Evolutionary conservation across 768 basidiomycete genomes (phyloP), one percentile per base, ranked within the genome.

Genomic region (Pleurotus salmoneostramineus): DNA sequence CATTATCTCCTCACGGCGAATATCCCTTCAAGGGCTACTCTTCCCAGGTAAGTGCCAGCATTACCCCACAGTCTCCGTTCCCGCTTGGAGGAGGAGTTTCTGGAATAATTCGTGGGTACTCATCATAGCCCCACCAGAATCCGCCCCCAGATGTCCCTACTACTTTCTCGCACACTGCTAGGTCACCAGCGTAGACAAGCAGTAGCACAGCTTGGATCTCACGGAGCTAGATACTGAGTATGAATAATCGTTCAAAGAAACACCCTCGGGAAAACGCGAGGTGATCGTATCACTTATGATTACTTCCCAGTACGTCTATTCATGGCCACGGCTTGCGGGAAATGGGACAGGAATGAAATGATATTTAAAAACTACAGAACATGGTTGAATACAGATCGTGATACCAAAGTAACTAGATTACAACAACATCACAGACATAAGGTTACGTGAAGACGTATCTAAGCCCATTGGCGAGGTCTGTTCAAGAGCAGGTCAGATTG

Each of bases 21-120:
- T 55, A 55, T 43, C 52, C 52, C 14, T 55, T 55, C n/a, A 40
- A 11, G 40, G 52, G 52, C 40, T 42, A 40, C 37, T 55, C 52
- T 5, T 44, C 52, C 11, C 21, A 36, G 52, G 52, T 44, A 55
- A 14, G 11, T 55, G n/a, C 36, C 15, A 45, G 44, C 21, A 27
- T 27, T 27, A 27, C n/a, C 44, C 15, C 44, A 6, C 44, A 10
- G 44, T 42, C n/a, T 10, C 40, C 40, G 40, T 42, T 42, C 40
- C 21, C 21, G 21, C 21, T 27, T 27, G 21, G 21, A 27, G 21
- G 21, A 27, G 21, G 21, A 27, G 21, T 27, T 27, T 27, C 21
- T 27, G 21, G 21, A 27, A 27, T 27, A 27, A 3, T 27, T 27
- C 21, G 21, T 27, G 21, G 21, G 37, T 40, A 8, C 37, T n/a